These are phyloP conservation scores for Alternaria triticina DNA, from an alignment of 2,329 filamentous ascomycete species.

Conservation along the genomic window DNA sequence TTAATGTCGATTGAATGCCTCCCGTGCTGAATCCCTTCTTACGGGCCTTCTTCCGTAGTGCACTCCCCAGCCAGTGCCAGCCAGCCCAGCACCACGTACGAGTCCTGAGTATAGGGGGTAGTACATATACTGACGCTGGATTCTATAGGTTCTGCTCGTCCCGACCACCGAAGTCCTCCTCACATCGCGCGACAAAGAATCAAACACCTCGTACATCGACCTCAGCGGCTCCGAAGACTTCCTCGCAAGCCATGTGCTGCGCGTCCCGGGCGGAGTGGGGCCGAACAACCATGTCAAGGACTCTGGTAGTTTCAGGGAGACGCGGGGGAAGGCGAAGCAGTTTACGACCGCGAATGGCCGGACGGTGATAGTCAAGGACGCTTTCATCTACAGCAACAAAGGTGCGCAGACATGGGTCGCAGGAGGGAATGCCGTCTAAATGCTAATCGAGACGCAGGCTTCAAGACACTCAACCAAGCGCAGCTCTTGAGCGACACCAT, in stretches of 20 bases:
- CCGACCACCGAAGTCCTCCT: slow-evolving; percentile 92
- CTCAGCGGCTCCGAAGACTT: slow-evolving; percentile 92
- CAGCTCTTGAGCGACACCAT: slow-evolving; percentile 83
- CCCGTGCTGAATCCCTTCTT: slow-evolving; percentile 94
- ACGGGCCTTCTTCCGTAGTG: slow-evolving; percentile 97
- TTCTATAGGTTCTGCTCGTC: slow-evolving; percentile 72
- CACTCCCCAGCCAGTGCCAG: slow-evolving; percentile 87
- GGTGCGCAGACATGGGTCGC: slow-evolving; percentile 58
- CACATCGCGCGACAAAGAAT: slow-evolving; percentile 85
- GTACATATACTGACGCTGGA: no score
- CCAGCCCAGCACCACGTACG: slow-evolving; percentile 84
- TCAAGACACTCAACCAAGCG: slow-evolving; percentile 88
- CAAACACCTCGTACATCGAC: slow-evolving; percentile 76
- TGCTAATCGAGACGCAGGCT: slow-evolving; percentile 64
- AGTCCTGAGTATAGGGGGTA: not conserved
- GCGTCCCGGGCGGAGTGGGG: slow-evolving; percentile 67
- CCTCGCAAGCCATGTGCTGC: slow-evolving; percentile 93
- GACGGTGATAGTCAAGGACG: slow-evolving; percentile 93
- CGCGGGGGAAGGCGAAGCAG: slow-evolving; percentile 90
- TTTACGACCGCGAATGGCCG: slow-evolving; percentile 91
- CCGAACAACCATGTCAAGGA: slow-evolving; percentile 59
- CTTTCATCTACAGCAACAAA: slow-evolving; percentile 94
- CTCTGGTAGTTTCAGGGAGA: slow-evolving; percentile 72
- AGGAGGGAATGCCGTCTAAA: not conserved
- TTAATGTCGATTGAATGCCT: slow-evolving; percentile 77